Percentiles rank a stretch among this genome's conserved stretches.
Conservation (phyloP, 495 filamentous ascomycete species). For the Lasiosphaeriaceae sp. region DNA sequence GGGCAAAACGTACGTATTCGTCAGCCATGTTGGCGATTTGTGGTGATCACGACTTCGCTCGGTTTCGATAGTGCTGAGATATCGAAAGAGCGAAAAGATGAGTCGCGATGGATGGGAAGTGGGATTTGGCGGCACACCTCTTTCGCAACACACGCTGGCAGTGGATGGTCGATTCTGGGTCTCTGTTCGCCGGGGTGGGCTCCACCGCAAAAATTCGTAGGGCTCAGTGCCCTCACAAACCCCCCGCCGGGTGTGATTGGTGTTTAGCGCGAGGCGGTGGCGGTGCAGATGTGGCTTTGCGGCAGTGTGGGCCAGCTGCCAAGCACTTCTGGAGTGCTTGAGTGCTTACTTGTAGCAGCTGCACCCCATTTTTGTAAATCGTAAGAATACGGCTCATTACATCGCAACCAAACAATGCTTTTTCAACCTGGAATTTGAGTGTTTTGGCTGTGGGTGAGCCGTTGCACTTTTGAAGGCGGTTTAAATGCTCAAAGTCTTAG, state of each 20-base stretch:
- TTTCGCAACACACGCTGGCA: conserved; percentile 1
- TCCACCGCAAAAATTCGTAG: conserved; percentile 35
- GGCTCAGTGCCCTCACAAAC: conserved; percentile 30
- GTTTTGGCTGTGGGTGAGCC: background rate
- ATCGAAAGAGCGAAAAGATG: conserved; percentile 36
- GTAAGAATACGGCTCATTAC: too few species aligned
- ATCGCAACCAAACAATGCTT: too few species aligned
- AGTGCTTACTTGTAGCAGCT: too few species aligned
- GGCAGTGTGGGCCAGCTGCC: too few species aligned
- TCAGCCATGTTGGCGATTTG: conserved; percentile 83
- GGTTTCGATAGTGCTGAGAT: conserved; percentile 30
- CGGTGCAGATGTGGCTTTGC: conserved; percentile 12
- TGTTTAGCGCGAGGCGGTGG: conserved; percentile 2
- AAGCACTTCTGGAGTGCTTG: too few species aligned
- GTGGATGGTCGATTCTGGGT: conserved; percentile 9
- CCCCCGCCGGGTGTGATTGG: conserved; percentile 16
- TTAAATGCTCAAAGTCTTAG: too few species aligned
- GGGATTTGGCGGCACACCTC: conserved; percentile 16
- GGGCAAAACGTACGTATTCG: conserved; percentile 75
- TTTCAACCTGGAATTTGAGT: background rate
- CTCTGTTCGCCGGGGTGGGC: conserved; percentile 15
- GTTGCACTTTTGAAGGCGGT: too few species aligned
- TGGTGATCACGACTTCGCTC: conserved; percentile 32
- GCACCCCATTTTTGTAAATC: too few species aligned
- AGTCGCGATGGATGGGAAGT: conserved; percentile 30